Evolutionary conservation across 1,139 yeast species (phyloP).

Genomic region (Saccharomycopsis hybrid): DNA sequence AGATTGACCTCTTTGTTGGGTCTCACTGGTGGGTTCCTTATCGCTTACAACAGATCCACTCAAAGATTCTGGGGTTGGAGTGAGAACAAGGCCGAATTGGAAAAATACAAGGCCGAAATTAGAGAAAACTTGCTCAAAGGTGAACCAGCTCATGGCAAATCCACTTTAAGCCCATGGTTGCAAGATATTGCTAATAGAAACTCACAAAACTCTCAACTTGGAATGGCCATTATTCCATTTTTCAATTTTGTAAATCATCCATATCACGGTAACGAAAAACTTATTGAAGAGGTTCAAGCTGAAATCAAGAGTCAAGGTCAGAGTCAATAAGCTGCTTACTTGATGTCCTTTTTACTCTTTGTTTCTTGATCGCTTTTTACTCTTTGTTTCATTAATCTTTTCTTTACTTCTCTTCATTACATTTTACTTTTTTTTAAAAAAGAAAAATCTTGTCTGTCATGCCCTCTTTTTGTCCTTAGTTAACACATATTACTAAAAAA

Average conservation of each 20-base stretch:
- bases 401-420: not conserved
- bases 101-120: conserved; percentile 67
- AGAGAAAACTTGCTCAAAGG: conserved; percentile 63
- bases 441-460: too few species aligned
- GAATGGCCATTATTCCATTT: conserved; percentile 68
- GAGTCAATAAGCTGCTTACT: not conserved
- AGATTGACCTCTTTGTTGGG: conserved; percentile 60
- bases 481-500: too few species aligned
- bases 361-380: too few species aligned
- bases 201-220: conserved; percentile 65
- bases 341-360: not conserved
- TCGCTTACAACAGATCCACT: conserved; percentile 59
- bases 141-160: conserved; percentile 60
- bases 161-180: conserved; percentile 58
- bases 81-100: conserved; percentile 69
- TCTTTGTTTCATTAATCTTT: not conserved
- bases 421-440: not conserved
- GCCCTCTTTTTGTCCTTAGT: too few species aligned
- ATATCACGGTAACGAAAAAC: conserved; percentile 65
- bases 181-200: conserved; percentile 76
- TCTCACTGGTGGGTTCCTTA: conserved; percentile 61
- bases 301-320: conserved; percentile 3
- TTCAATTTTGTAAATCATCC: conserved; percentile 79
- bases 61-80: conserved; percentile 74
- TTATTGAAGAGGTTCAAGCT: conserved; percentile 19